Base-by-base conservation (phyloP, 345 rosid species). In the Aquilaria sinensis region DNA sequence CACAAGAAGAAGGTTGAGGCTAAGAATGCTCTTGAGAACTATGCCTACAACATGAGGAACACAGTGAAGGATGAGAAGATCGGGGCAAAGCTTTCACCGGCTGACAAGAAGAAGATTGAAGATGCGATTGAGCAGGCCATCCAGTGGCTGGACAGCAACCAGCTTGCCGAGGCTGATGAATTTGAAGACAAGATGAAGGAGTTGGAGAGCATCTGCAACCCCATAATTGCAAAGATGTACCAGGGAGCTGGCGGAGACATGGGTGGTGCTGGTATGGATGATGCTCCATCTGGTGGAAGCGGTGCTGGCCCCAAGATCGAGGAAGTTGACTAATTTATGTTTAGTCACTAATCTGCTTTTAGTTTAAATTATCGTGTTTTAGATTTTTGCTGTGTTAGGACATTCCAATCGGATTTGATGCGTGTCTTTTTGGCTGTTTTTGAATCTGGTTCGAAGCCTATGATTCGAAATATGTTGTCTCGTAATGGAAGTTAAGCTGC, bases 41-140 rank as follows among this genome's bases (percentile, higher is more conserved):
- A 77, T 33, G 75, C 79, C 0, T 80, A 80, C 70, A 77, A 80
- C 80, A 77, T 82, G 84, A 79, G 87, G 59, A 83, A 83, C 63
- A 80, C 80, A 0, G 63, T 77, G 12, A 68, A 43, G 13, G 85
- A 80, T 5, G 87, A 77, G 67, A 82, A 82, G 73, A 79, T 80
- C 11, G 75, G 75, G 12, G 75, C 73, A 23, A 83, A 83, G 61
- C 76, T 83, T 13, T 53, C 78, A 1, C 60, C 79, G 2, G 73
- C 57, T 0, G 85, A 77, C 52, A 83, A 80, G 76, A 71, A 77
- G 72, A 83, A 73, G 63, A 78, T 83, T 1, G 88, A 83, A 46
- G 85, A 83, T 45, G 65, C 81, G 0, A 70, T 80, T 23, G 83
- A 76, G 31, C 30, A 64, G 12, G 75, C 87, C 31, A 74, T 83